Conservation (phyloP, 345 rosid species). For the Bruguiera sexangula region DNA sequence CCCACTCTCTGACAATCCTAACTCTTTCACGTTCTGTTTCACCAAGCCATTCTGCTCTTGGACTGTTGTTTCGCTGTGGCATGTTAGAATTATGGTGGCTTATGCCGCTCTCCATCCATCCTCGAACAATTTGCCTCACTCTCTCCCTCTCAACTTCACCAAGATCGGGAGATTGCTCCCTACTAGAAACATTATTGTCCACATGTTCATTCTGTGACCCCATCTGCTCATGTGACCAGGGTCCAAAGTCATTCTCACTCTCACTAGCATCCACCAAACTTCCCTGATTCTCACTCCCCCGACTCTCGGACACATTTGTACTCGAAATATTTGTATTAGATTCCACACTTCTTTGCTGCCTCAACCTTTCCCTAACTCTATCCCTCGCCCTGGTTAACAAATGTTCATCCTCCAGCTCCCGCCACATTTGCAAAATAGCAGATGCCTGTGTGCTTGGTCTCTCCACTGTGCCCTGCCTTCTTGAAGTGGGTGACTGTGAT, state of each 20-base stretch:
- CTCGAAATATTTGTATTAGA: constrained; percentile 46
- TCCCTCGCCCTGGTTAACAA: constrained; percentile 75
- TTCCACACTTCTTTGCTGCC: constrained; percentile 63
- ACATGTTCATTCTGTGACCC: constrained; percentile 44
- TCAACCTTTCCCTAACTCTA: constrained; percentile 76
- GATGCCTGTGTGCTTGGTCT: constrained; percentile 89
- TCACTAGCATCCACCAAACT: constrained; percentile 67
- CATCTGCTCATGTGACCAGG: constrained; percentile 69
- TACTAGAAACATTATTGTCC: constrained; percentile 60
- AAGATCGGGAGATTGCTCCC: constrained; percentile 94
- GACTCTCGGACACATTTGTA: constrained; percentile 50
- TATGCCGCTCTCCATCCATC: constrained; percentile 89
- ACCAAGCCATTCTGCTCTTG: constrained; percentile 93
- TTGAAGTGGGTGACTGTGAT: constrained; percentile 67
- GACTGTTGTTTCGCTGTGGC: constrained; percentile 54
- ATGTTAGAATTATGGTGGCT: constrained; percentile 61
- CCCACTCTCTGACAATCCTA: constrained; percentile 94
- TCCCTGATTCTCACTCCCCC: constrained; percentile 64
- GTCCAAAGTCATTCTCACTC: constrained; percentile 82
- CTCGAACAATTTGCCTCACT: constrained; percentile 87
- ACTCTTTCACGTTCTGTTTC: constrained; percentile 98
- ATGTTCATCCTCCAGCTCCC: constrained; percentile 99
- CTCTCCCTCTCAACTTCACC: constrained; percentile 97
- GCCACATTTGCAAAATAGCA: constrained; percentile 91
- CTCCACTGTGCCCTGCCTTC: constrained; percentile 73